Percentiles rank a stretch among this genome's conserved stretches.
Conservation (phyloP, 1,284 basidiomycete species). For the Cryptococcus neoformans region DNA sequence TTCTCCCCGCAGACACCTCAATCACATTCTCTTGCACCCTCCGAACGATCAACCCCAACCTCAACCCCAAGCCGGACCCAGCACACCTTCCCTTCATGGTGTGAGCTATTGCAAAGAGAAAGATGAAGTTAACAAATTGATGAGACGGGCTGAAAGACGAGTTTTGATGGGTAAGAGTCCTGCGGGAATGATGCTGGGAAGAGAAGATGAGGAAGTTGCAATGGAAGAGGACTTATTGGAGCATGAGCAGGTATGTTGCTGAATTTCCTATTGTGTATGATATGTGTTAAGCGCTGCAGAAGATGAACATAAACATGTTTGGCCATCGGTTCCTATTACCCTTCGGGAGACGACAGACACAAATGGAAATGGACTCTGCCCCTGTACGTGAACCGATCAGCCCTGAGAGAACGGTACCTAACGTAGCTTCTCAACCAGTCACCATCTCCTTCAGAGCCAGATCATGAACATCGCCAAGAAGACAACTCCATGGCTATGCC, state of each 20-base stretch:
- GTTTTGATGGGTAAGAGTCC: constrained; percentile 32
- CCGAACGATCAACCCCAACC: not conserved
- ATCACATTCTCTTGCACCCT: constrained; percentile 12
- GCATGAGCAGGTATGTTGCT: constrained; percentile 28
- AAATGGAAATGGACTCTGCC: constrained; percentile 45
- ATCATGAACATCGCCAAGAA: constrained; percentile 40
- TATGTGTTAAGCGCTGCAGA: not conserved
- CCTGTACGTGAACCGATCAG: constrained; percentile 17
- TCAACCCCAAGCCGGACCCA: not conserved
- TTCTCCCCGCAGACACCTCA: constrained; percentile 20
- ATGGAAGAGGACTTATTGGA: constrained; percentile 39
- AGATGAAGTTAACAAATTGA: not conserved
- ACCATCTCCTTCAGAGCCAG: constrained; percentile 39
- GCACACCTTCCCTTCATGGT: not conserved
- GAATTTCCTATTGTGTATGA: not conserved
- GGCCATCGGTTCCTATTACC: constrained; percentile 45
- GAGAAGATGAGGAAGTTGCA: constrained; percentile 34
- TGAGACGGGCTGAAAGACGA: constrained; percentile 21
- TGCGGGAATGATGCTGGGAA: constrained; percentile 26
- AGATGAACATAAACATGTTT: constrained; percentile 35
- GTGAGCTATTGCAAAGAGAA: not conserved
- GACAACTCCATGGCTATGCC: constrained; percentile 23
- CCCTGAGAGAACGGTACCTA: not conserved
- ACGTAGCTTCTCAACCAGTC: constrained; percentile 18
- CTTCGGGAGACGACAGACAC: constrained; percentile 40